Evolutionary conservation across 768 basidiomycete genomes (phyloP).

Genomic region (Xanthoconium purpureum): DNA sequence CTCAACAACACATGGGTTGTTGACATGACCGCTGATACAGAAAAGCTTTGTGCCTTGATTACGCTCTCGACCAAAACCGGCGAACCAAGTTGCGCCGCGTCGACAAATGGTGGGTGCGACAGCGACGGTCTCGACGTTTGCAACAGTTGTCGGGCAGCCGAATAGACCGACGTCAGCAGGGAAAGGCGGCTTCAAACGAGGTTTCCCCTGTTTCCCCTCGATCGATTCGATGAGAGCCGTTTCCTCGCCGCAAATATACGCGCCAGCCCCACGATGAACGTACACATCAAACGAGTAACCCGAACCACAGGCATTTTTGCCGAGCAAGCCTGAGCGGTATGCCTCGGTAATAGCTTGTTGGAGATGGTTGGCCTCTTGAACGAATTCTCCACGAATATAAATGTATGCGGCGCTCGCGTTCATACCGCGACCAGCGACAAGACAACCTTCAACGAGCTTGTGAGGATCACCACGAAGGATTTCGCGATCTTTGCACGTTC

Average conservation of each 20-base stretch:
- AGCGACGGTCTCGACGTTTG: conserved; percentile 97
- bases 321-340: conserved; percentile 83
- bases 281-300: conserved; percentile 98
- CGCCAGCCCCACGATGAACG: conserved; percentile 96
- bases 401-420: conserved; percentile 99
- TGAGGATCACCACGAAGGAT: conserved; percentile 97
- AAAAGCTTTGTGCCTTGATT: conserved; percentile 97
- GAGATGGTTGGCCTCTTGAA: conserved; percentile 90
- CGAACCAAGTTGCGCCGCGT: conserved; percentile 88
- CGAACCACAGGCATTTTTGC: conserved; percentile 86
- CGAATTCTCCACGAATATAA: conserved; percentile 98
- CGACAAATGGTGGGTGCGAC: conserved; percentile 96
- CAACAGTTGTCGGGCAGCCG: conserved; percentile 95
- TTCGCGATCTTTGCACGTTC: conserved; percentile 98
- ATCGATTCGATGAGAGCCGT: conserved; percentile 96
- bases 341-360: conserved; percentile 96
- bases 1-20: conserved; percentile 96
- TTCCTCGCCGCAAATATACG: conserved; percentile 98
- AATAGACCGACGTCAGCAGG: conserved; percentile 98
- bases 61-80: conserved; percentile 83
- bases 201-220: conserved; percentile 98
- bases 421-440: conserved; percentile 96
- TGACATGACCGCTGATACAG: conserved; percentile 96
- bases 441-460: conserved; percentile 96
- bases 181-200: conserved; percentile 96